Base-by-base conservation (phyloP, 2,329 filamentous ascomycete genomes). In the Neophaeococcomyces aloes region DNA sequence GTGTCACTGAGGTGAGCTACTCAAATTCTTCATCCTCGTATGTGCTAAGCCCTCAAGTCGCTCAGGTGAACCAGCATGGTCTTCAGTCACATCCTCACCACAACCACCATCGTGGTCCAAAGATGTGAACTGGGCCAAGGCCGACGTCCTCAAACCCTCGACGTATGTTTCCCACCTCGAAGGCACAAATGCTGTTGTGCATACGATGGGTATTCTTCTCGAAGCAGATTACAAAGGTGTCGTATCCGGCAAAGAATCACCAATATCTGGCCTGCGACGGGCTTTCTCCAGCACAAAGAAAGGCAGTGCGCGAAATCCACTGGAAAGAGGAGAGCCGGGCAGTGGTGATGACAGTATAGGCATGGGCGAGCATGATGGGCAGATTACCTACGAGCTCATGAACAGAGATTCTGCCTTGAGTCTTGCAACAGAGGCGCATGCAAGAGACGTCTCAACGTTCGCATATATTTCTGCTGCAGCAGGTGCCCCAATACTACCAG, bases 221-320 rank as follows among this genome's bases (percentile, higher is more conserved):
- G 91, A 98, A 69, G 87, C 88, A 38, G 91, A 98, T 69, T 98
- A 98, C 76, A 98, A 98, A 66, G 84, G 83, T 54, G 81, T 94
- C 13, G 61, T 98, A 19, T 81, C 79, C 15, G 91, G 91, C 39
- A 79, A 76, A 48, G 88, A 94, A 57, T 86, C 84, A 0, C 79
- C 86, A n/a, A 65, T 94, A 41, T 65, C 78, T 5, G 89, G 86
- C 1, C 68, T 98, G 11, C 76, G 77, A 49, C 80, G 82, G 56
- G 86, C 86, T 19, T 94, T 96, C 61, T 78, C 79, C 40, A 61
- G 76, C 1, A 72, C 74, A 2, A 81, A 81, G 53, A 38, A 50
- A 27, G 70, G 66, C 57, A 75, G 78, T 45, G 76, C 77, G 42
- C 72, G 67, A 57, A 84, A 93, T 61, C 86, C 85, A 2, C 69